Evolutionary conservation across 1,284 basidiomycete species (phyloP).

Genomic region (Meira miltonrushii): DNA sequence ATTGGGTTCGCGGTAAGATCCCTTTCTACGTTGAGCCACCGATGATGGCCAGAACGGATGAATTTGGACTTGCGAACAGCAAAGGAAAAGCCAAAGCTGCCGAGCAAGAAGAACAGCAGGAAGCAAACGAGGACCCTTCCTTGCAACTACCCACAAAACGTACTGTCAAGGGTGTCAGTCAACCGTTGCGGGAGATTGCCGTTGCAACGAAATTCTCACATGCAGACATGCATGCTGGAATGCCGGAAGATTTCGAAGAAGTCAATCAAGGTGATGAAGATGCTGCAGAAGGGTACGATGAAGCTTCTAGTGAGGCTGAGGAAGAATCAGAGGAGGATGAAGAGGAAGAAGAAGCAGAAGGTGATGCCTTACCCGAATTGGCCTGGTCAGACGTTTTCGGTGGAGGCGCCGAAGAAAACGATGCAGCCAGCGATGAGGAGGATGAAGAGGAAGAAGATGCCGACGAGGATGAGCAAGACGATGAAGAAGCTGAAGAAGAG

Average conservation of each 20-base stretch:
- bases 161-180: constrained; percentile 59
- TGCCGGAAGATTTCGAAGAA: constrained; percentile 48
- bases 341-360: constrained; percentile 35
- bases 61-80: not conserved
- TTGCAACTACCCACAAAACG: constrained; percentile 47
- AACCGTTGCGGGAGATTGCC: constrained; percentile 60
- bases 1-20: constrained; percentile 95
- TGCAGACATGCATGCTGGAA: constrained; percentile 48
- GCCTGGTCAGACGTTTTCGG: constrained; percentile 74
- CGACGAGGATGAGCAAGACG: constrained; percentile 23
- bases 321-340: constrained; percentile 21
- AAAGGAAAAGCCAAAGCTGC: constrained; percentile 31
- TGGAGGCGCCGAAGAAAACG: constrained; percentile 50
- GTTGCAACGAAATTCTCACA: constrained; percentile 59
- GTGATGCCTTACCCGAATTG: constrained; percentile 60
- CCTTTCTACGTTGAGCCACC: constrained; percentile 75
- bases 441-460: constrained; percentile 52
- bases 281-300: constrained; percentile 39
- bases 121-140: constrained; percentile 41
- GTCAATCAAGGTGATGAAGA: constrained; percentile 41
- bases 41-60: constrained; percentile 13
- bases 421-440: constrained; percentile 7
- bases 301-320: constrained; percentile 25
- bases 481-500: constrained; percentile 42
- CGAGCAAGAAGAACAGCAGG: constrained; percentile 14